Evolutionary conservation across 2,329 filamentous ascomycete species (phyloP).

Genomic region (Pseudomassariella vexata): DNA sequence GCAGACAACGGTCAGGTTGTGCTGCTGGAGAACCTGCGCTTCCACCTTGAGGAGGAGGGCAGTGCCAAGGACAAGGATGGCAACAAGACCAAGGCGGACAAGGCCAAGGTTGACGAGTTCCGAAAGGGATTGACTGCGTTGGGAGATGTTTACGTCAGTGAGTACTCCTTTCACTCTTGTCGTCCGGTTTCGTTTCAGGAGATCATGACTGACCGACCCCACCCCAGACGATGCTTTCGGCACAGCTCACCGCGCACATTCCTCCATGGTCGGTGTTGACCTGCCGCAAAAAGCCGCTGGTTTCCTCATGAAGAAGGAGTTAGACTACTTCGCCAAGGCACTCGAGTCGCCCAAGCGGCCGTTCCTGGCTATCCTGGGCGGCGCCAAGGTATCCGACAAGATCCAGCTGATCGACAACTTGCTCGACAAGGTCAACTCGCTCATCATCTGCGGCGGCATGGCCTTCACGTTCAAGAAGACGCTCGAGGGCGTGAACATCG

Average conservation of each 20-base stretch:
- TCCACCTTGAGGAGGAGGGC: conserved; percentile 97
- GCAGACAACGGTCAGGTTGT: conserved; percentile 78
- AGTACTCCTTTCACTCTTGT: conserved; percentile 28
- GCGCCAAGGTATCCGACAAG: conserved; percentile 98
- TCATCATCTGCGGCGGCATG: conserved; percentile 97
- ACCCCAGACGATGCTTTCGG: conserved; percentile 87
- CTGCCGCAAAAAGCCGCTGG: conserved; percentile 95
- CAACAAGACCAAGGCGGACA: conserved; percentile 98
- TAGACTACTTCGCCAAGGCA: conserved; percentile 98
- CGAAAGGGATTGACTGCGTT: conserved; percentile 90
- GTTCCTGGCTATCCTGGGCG: conserved; percentile 97
- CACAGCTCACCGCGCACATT: conserved; percentile 96
- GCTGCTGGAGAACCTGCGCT: conserved; percentile 94
- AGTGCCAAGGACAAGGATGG: conserved; percentile 89
- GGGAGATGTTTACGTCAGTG: conserved; percentile 94
- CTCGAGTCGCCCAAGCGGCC: conserved; percentile 89
- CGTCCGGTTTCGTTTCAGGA: not conserved
- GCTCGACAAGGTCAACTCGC: conserved; percentile 93
- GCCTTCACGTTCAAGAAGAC: conserved; percentile 99
- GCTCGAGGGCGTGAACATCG: conserved; percentile 84
- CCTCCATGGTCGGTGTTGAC: conserved; percentile 96
- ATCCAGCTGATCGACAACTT: conserved; percentile 99
- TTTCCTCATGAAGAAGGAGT: conserved; percentile 99
- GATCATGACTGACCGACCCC: not conserved
- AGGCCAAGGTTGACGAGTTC: conserved; percentile 87